A percentile compares a stretch with the other conserved stretches of the same genome.
These are phyloP conservation scores for Sonneratia alba DNA, from an alignment of 345 rosid genomes.

Conservation along the genomic window DNA sequence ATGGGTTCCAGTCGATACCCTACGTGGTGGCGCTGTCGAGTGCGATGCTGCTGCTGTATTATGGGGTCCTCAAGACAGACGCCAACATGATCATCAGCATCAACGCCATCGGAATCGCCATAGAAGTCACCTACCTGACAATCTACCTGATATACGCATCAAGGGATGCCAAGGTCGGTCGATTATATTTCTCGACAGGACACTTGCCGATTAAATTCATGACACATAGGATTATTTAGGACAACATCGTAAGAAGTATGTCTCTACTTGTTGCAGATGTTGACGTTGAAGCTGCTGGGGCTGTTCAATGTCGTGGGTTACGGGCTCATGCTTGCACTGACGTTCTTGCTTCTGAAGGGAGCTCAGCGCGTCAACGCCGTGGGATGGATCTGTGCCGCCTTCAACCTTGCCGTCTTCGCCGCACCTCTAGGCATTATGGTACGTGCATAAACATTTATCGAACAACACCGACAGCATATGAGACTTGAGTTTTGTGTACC, in stretches of 20 bases:
- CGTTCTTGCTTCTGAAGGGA: conserved; percentile 27
- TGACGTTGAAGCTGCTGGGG: conserved; percentile 39
- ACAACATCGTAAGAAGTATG: too few relatives aligned
- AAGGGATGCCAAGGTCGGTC: conserved; percentile 38
- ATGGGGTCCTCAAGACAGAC: conserved; percentile 42
- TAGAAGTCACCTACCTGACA: conserved; percentile 41
- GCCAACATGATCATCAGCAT: conserved; percentile 48
- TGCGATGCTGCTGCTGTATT: conserved; percentile 57
- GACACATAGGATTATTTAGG: too few relatives aligned
- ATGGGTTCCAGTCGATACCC: conserved; percentile 66
- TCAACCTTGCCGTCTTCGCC: conserved; percentile 2
- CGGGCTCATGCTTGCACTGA: conserved; percentile 31
- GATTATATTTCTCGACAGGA: background rate
- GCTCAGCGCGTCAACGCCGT: conserved; percentile 33
- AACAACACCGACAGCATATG: background rate
- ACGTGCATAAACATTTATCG: background rate
- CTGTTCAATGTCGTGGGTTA: conserved; percentile 48
- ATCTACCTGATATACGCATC: conserved; percentile 53
- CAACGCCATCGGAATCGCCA: conserved; percentile 48
- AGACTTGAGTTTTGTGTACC: background rate
- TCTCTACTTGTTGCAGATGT: conserved; percentile 24
- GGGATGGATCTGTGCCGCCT: conserved; percentile 65
- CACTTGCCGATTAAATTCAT: background rate
- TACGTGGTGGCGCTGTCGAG: conserved; percentile 52
- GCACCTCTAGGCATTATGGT: conserved; percentile 48